Base-by-base conservation (phyloP, 805 yeast genomes). In the Pichia heedii region DNA sequence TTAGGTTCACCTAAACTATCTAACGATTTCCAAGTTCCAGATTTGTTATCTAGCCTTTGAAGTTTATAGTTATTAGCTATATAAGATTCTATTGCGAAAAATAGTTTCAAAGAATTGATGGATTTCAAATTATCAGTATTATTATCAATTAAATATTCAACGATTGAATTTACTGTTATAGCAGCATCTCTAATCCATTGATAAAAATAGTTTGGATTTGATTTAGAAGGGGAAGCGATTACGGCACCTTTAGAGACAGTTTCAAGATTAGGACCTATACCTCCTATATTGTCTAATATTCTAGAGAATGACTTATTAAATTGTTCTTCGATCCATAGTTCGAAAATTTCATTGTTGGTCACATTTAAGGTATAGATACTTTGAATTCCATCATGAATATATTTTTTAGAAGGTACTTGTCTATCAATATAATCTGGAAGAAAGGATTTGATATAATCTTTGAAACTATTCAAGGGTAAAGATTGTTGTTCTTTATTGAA, bases 111-210 rank as follows among this genome's bases (percentile, higher is more conserved):
- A 8, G 39, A 45, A 5, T 22, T 27, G 9, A 54, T 36, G 29
- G 57, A 58, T 19, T 58, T 48, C 36, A 61, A 54, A 8, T 47
- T 41, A 21, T 40, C 21, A 32, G 19, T 2, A 9, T 32, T 24
- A 7, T 36, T 12, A 45, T 80, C 84, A 26, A 68, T 68, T 47
- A 79, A 65, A 50, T 69, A 67, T 43, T 76, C 73, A 5, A 83
- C 68, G 39, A 90, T 63, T 0, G 94, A 69, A 44, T 75, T 74
- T 35, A 82, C 70, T 0, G 95, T 79, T 41, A 90, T 74, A 0
- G 96, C 96, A 27, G 88, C 78, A 60, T 90, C 97, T 57, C 97
- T 72, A 5, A 77, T 72, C 97, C 97, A 90, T 57, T 84, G 95
- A 55, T 74, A 90, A 55, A 77, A 88, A 62, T 90, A 90, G 62